Conservation (phyloP, 2,329 filamentous ascomycete genomes). For the Microcyclospora tardicrescens region DNA sequence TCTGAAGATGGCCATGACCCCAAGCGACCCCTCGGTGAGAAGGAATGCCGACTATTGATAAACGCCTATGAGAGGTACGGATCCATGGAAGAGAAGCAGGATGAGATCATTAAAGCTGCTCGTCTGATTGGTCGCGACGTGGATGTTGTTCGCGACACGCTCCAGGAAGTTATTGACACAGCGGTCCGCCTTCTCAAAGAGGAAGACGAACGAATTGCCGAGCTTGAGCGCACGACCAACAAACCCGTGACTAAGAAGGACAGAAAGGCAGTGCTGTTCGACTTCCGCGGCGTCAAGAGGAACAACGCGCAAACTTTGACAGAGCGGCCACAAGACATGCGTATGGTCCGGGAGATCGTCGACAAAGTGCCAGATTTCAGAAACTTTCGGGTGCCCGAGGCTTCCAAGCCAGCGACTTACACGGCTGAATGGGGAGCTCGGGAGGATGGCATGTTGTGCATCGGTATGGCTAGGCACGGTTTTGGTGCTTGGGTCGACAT, state of each 20-base stretch:
- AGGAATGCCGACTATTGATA: conserved; percentile 85
- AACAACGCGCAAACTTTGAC: conserved; percentile 92
- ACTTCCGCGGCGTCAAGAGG: conserved; percentile 85
- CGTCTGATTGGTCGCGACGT: conserved; percentile 71
- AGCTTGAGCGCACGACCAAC: conserved; percentile 56
- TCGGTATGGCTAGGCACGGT: conserved; percentile 84
- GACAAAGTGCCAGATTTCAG: conserved; percentile 52
- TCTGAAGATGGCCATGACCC: conserved; percentile 54
- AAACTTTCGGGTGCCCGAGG: conserved; percentile 77
- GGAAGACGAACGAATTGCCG: conserved; percentile 50
- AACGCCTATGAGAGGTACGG: conserved; percentile 84
- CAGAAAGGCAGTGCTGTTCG: conserved; percentile 90
- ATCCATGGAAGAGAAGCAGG: conserved; percentile 72
- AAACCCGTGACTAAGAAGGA: conserved; percentile 91
- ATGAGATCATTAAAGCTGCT: conserved; percentile 79
- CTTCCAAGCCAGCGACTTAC: conserved; percentile 84
- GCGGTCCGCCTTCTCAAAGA: conserved; percentile 59
- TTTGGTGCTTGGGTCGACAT: conserved; percentile 95
- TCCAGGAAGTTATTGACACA: conserved; percentile 66
- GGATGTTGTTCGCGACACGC: conserved; percentile 61
- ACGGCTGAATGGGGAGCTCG: conserved; percentile 82
- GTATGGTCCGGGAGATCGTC: conserved; percentile 65
- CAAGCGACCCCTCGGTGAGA: conserved; percentile 77
- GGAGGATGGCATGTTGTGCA: conserved; percentile 92
- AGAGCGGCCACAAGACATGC: conserved; percentile 80